Base-by-base conservation (phyloP, 1,284 basidiomycete species). In the Thecaphora frezii region DNA sequence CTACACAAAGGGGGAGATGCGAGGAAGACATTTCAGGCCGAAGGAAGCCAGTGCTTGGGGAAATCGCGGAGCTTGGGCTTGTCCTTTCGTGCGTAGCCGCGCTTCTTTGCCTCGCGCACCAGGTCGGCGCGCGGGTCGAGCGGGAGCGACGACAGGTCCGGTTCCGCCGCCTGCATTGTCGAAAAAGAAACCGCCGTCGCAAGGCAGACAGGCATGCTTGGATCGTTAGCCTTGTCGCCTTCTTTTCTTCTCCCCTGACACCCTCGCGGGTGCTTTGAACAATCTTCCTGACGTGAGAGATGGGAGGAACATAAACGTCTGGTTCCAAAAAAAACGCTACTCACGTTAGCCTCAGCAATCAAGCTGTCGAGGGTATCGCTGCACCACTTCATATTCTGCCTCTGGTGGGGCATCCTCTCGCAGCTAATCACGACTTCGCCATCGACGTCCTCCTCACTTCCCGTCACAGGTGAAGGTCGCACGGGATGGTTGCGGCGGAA, bases 301-400 rank as follows among this genome's bases (percentile, higher is more conserved):
- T 37, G 39, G 43, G n/a, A 21, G 16, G 21, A 41, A 33, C 21
- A 41, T 51, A n/a, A n/a, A n/a, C n/a, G n/a, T n/a, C n/a, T n/a
- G n/a, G n/a, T n/a, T n/a, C n/a, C n/a, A n/a, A n/a, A n/a, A n/a
- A n/a, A n/a, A n/a, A n/a, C n/a, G n/a, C 33, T 37, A 64, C 74
- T 49, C 48, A 78, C 73, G 44, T 73, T 66, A 7, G 80, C 78
- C 49, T 78, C 80, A 7, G 48, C 47, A 21, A 81, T 62, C 47
- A 81, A 55, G 40, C 58, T 66, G 58, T 80, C 78, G 23, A 81
- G 54, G 18, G 70, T 75, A 52, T 81, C 81, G 38, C 75, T 77
- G 63, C 81, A 81, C 81, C 81, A 81, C 66, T 80, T 80, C 57
- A 79, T 74, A 53, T 81, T 81, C 75, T 80, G 78, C 39, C 71